Evolutionary conservation across 2,329 filamentous ascomycete species (phyloP), one percentile per base, ranked within the genome.

Genomic region (Penicillium sp.): DNA sequence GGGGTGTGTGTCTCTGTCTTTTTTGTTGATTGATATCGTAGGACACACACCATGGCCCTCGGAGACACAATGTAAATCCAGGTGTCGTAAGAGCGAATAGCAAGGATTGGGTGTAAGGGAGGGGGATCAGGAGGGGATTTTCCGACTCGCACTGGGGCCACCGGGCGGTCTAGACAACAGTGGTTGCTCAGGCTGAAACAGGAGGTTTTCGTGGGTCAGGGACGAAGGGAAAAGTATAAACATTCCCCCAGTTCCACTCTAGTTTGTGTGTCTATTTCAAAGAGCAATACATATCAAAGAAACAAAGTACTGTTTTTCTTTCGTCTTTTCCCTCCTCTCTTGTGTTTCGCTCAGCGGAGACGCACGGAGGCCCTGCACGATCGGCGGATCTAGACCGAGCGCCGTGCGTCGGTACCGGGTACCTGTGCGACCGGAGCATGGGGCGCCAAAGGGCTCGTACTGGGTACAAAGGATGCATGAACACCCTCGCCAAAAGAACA

Each of bases 81-180:
- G 27, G 46, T 31, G 14, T 48, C 31, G 43, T 8, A 13, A n/a
- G 24, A 47, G 44, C 14, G 22, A 29, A 22, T 27, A 27, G 44
- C n/a, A 16, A 52, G 37, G 39, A 45, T 47, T 56, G 52, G 52
- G 39, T 52, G 47, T 22, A 52, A 45, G 58, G 59, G 59, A 60
- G 53, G 60, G 60, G 53, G 54, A 55, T 48, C 52, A 57, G 56
- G 59, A 59, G 67, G 65, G 66, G 67, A 64, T 64, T 61, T 66
- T 64, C 63, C 56, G 59, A 60, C 56, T 59, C 59, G 58, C 57
- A 62, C 61, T 55, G 63, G 65, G 53, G 59, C 57, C 49, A 67
- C 65, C 59, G 68, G 63, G 68, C 63, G 69, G 70, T 70, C 70
- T 71, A 71, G 70, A 71, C 68, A 59, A 71, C 68, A 58, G 49